A percentile compares a stretch with the other conserved stretches of the same genome.
These are phyloP conservation scores for Tolypocladium capitatum DNA, from an alignment of 2,329 filamentous ascomycete species.

Conservation along the genomic window DNA sequence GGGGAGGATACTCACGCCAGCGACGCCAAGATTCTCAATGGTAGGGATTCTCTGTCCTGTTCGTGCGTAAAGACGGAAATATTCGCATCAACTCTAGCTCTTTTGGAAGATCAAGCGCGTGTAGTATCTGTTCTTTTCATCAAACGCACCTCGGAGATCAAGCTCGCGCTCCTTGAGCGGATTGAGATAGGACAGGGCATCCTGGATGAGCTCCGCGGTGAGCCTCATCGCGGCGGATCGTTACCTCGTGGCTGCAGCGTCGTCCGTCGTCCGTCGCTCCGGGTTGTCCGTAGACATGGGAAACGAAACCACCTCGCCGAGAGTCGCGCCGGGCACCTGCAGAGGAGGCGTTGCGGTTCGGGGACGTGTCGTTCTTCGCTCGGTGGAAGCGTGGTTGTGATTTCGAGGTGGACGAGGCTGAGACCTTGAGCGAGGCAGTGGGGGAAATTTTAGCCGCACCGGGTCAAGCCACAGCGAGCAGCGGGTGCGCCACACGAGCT, in stretches of 20 bases:
- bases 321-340: background rate
- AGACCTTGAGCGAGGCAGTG: slow-evolving; percentile 15
- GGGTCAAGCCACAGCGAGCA: background rate
- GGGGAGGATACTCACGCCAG: slow-evolving; percentile 53
- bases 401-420: slow-evolving; percentile 15
- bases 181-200: slow-evolving; percentile 95
- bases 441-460: slow-evolving; percentile 16
- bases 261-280: background rate
- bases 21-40: slow-evolving; percentile 95
- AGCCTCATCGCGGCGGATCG: slow-evolving; percentile 59
- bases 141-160: slow-evolving; percentile 93
- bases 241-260: background rate
- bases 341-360: background rate
- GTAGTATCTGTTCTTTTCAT: slow-evolving; percentile 97
- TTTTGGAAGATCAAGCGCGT: slow-evolving; percentile 29
- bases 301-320: background rate
- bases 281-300: too few relatives aligned
- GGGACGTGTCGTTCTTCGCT: background rate
- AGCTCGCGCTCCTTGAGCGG: slow-evolving; percentile 97
- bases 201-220: slow-evolving; percentile 86
- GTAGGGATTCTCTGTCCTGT: slow-evolving; percentile 94
- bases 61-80: slow-evolving; percentile 27
- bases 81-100: slow-evolving; percentile 70
- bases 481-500: slow-evolving; percentile 1
- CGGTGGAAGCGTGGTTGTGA: background rate